phyloP scores from a whole-genome alignment of 306 rosid genomes.

The Macrotyloma uniflorum region DNA sequence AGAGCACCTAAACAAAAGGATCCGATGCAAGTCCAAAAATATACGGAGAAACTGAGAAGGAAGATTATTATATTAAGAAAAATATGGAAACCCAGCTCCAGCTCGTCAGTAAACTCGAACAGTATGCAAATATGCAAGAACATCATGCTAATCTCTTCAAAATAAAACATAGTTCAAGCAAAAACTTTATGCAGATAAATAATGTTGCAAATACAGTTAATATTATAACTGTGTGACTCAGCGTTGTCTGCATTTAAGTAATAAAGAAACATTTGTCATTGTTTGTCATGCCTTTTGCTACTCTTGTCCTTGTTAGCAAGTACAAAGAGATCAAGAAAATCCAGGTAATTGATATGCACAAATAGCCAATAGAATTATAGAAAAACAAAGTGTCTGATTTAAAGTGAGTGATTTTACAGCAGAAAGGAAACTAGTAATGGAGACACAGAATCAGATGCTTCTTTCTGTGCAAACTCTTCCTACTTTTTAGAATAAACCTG shows the following conservation, averaged over 20 bases:
- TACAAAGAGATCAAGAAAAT: constrained; percentile 32
- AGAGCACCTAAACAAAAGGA: constrained; percentile 40
- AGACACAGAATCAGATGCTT: constrained; percentile 33
- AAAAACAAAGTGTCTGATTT: constrained; percentile 19
- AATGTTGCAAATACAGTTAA: constrained; percentile 28
- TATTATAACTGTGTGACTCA: constrained; percentile 1
- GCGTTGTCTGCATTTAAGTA: constrained; percentile 20
- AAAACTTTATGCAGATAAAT: constrained; percentile 25
- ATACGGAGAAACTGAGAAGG: constrained; percentile 33
- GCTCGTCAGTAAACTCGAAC: constrained; percentile 34
- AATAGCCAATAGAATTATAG: not conserved
- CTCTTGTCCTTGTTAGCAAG: constrained; percentile 32
- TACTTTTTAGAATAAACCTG: constrained; percentile 16
- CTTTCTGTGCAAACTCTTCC: constrained; percentile 16
- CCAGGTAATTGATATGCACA: not conserved
- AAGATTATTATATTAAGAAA: constrained; percentile 24
- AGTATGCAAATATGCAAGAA: constrained; percentile 24
- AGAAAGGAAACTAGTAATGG: constrained; percentile 27
- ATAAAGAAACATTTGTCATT: constrained; percentile 29
- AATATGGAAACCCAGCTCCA: constrained; percentile 23
- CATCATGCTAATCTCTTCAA: constrained; percentile 31
- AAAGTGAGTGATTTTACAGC: constrained; percentile 22
- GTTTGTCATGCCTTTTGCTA: constrained; percentile 23
- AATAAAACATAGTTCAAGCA: constrained; percentile 18
- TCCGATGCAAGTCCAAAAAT: constrained; percentile 30